These are phyloP conservation scores for Candida gigantensis DNA, from an alignment of 1,139 yeast genomes.

Conservation along the genomic window DNA sequence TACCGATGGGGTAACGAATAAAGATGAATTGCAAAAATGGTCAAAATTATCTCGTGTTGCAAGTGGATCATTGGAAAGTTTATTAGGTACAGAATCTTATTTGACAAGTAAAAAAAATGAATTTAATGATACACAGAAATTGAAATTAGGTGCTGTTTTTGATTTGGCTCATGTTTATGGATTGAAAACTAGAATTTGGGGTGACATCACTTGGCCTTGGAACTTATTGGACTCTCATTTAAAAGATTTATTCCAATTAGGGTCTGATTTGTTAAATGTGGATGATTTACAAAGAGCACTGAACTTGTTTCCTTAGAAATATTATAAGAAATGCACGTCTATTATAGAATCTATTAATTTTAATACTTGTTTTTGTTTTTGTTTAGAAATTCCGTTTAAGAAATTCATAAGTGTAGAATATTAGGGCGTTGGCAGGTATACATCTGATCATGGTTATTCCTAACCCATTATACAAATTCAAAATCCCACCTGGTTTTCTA, in stretches of 20 bases:
- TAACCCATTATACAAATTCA: slow-evolving; percentile 79
- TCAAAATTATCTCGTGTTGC: slow-evolving; percentile 36
- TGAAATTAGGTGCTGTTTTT: slow-evolving; percentile 21
- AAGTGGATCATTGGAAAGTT: slow-evolving; percentile 33
- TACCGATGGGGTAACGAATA: slow-evolving; percentile 8
- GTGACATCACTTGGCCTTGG: slow-evolving; percentile 43
- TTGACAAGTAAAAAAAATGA: slow-evolving; percentile 13
- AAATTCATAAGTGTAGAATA: slow-evolving; percentile 77
- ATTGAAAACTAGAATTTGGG: slow-evolving; percentile 46
- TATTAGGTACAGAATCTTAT: slow-evolving; percentile 29
- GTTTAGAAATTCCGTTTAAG: slow-evolving; percentile 47
- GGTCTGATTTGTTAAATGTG: slow-evolving; percentile 42
- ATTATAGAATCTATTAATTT: neutral
- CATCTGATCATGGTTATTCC: slow-evolving; percentile 82
- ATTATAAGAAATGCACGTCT: neutral
- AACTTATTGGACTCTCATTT: slow-evolving; percentile 31
- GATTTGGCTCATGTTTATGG: slow-evolving; percentile 37
- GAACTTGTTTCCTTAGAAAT: slow-evolving; percentile 17
- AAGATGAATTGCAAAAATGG: slow-evolving; percentile 20
- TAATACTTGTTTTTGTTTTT: too few relatives aligned
- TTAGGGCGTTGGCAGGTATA: slow-evolving; percentile 86
- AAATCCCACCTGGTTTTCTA: slow-evolving; percentile 52
- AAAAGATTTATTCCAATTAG: slow-evolving; percentile 25
- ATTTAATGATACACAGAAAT: slow-evolving; percentile 25
- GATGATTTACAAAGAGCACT: slow-evolving; percentile 36